phyloP scores from a whole-genome alignment of 1,284 basidiomycete species.

The Coriolopsis trogii region DNA sequence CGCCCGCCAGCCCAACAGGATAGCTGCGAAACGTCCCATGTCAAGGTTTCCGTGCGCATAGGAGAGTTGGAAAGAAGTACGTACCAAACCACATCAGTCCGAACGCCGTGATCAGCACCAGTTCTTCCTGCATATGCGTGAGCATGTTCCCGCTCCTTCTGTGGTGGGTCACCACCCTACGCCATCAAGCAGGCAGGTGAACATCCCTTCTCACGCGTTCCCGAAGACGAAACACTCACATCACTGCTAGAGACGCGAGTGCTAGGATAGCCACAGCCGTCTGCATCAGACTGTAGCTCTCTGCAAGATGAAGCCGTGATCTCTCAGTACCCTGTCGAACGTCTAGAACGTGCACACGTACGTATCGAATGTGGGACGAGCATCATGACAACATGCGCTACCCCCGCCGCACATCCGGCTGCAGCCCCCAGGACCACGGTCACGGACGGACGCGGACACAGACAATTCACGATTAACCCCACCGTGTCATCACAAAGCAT shows the following conservation, averaged over 20 bases:
- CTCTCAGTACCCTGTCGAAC: neutral
- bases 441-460: too few relatives aligned
- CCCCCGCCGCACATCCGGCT: slow-evolving; percentile 19
- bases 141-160: slow-evolving; percentile 55
- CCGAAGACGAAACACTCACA: too few relatives aligned
- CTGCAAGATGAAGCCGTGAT: slow-evolving; percentile 36
- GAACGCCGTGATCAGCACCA: slow-evolving; percentile 66
- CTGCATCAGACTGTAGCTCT: slow-evolving; percentile 70
- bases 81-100: slow-evolving; percentile 75
- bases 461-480: too few relatives aligned
- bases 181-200: slow-evolving; percentile 5
- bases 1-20: slow-evolving; percentile 37
- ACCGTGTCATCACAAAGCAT: too few relatives aligned
- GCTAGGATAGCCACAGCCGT: slow-evolving; percentile 71
- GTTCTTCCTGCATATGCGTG: slow-evolving; percentile 70
- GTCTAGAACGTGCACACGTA: slow-evolving; percentile 18
- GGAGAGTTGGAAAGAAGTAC: slow-evolving; percentile 19
- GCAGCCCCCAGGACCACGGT: too few relatives aligned
- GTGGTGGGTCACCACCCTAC: slow-evolving; percentile 67
- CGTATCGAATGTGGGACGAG: slow-evolving; percentile 25
- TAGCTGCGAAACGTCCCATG: slow-evolving; percentile 25
- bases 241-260: slow-evolving; percentile 58
- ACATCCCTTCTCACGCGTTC: too few relatives aligned
- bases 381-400: slow-evolving; percentile 23
- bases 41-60: neutral